Evolutionary conservation across 2,329 filamentous ascomycete species (phyloP).

Genomic region (Cercospora nicotianae): DNA sequence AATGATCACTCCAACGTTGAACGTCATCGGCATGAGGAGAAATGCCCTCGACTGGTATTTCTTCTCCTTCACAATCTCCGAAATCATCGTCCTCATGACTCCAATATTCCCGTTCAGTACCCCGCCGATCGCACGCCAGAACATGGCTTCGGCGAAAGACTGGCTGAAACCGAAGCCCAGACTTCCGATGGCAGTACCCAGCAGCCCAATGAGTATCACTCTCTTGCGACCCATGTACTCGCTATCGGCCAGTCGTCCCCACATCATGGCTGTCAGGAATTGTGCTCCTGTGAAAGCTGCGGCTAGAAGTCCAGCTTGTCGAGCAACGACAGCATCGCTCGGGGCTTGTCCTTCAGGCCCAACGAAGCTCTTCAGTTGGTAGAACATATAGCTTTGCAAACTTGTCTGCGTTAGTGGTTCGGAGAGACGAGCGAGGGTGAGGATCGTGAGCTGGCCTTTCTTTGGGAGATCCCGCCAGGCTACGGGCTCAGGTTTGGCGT

Average conservation of each 20-base stretch:
- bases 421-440: conserved; percentile 75
- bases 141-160: conserved; percentile 61
- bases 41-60: conserved; percentile 59
- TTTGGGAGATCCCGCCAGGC: conserved; percentile 73
- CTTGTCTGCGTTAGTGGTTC: conserved; percentile 82
- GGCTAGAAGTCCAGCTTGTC: conserved; percentile 74
- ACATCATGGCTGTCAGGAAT: conserved; percentile 78
- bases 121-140: conserved; percentile 67
- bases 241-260: conserved; percentile 71
- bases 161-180: conserved; percentile 69
- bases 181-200: conserved; percentile 66
- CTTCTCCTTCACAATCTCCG: conserved; percentile 70
- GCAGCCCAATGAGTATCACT: conserved; percentile 73
- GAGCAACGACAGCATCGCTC: conserved; percentile 65
- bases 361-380: conserved; percentile 76
- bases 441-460: conserved; percentile 73
- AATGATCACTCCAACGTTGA: conserved; percentile 59
- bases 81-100: conserved; percentile 73
- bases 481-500: conserved; percentile 50
- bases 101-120: conserved; percentile 71
- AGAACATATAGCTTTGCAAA: conserved; percentile 79
- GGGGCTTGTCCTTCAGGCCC: conserved; percentile 44
- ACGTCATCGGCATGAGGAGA: conserved; percentile 64
- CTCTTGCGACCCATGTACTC: conserved; percentile 67
- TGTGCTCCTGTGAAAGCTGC: conserved; percentile 80